Conservation (phyloP, 1,284 basidiomycete species). For the Stygiomarasmius scandens region DNA sequence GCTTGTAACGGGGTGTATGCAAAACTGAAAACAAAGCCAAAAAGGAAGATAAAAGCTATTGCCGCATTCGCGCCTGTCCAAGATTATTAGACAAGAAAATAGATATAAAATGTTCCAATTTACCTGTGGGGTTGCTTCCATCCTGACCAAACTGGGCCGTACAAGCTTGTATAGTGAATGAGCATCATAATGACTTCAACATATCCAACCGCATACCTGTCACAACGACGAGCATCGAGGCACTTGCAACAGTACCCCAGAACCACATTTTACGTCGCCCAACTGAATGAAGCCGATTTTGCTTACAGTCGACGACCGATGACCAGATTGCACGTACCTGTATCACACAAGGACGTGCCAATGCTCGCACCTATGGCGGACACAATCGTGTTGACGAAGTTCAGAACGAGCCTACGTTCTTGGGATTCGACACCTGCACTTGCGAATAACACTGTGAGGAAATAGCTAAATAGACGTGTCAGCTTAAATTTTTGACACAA, state of each 20-base stretch:
- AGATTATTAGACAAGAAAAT: too few species aligned
- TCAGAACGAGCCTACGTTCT: slow-evolving; percentile 52
- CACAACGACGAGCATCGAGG: slow-evolving; percentile 40
- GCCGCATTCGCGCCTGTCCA: slow-evolving; percentile 45
- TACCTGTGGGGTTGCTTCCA: slow-evolving; percentile 39
- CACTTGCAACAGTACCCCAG: slow-evolving; percentile 43
- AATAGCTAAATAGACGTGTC: slow-evolving; percentile 32
- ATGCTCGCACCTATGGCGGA: slow-evolving; percentile 53
- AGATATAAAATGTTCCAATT: too few species aligned
- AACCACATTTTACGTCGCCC: slow-evolving; percentile 49
- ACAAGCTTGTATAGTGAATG: slow-evolving; percentile 29
- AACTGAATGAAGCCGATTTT: slow-evolving; percentile 27
- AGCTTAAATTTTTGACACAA: slow-evolving; percentile 23
- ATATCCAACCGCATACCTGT: too few species aligned
- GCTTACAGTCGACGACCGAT: not conserved
- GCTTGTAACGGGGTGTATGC: slow-evolving; percentile 58
- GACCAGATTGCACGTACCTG: slow-evolving; percentile 27
- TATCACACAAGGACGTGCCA: slow-evolving; percentile 50
- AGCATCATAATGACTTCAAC: not conserved
- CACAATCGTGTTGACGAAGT: slow-evolving; percentile 56
- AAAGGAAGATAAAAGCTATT: slow-evolving; percentile 52
- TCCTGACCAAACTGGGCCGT: slow-evolving; percentile 42
- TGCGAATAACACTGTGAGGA: slow-evolving; percentile 43
- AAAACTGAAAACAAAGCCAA: slow-evolving; percentile 51
- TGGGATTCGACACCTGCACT: slow-evolving; percentile 42